These are phyloP conservation scores for Setaria italica DNA, from an alignment of 202 grass and related monocot species.

Conservation along the genomic window DNA sequence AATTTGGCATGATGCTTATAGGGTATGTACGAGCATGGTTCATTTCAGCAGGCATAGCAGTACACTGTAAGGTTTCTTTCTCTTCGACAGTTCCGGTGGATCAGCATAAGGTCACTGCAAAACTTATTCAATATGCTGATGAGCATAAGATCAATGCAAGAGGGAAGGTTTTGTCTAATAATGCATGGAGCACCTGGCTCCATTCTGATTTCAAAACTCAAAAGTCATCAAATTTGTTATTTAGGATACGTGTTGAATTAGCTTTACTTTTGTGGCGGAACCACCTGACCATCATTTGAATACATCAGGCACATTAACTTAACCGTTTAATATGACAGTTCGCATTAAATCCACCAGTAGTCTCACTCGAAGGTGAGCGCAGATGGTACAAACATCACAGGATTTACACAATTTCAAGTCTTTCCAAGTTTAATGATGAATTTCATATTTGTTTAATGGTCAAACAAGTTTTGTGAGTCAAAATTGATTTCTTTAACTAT, in stretches of 20 bases:
- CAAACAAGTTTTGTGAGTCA: no score
- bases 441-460: no score
- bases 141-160: constrained; percentile 5
- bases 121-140: constrained; percentile 16
- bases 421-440: no score
- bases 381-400: no score
- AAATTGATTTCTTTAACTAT: no score
- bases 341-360: no score
- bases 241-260: constrained; percentile 10
- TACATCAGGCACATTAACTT: no score
- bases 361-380: no score
- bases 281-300: no score
- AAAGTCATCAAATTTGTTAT: constrained; percentile 12
- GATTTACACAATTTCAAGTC: no score
- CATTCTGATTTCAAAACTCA: constrained; percentile 5
- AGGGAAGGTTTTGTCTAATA: constrained; percentile 18
- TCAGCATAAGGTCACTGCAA: background rate
- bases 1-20: constrained; percentile 7
- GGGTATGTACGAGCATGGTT: constrained; percentile 5
- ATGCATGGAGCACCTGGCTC: constrained; percentile 33
- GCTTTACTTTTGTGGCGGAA: background rate
- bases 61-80: background rate
- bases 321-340: no score
- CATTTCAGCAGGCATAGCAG: background rate
- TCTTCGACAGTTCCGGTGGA: background rate